phyloP scores from a whole-genome alignment of 768 basidiomycete species.

The Dioszegia crocea region DNA sequence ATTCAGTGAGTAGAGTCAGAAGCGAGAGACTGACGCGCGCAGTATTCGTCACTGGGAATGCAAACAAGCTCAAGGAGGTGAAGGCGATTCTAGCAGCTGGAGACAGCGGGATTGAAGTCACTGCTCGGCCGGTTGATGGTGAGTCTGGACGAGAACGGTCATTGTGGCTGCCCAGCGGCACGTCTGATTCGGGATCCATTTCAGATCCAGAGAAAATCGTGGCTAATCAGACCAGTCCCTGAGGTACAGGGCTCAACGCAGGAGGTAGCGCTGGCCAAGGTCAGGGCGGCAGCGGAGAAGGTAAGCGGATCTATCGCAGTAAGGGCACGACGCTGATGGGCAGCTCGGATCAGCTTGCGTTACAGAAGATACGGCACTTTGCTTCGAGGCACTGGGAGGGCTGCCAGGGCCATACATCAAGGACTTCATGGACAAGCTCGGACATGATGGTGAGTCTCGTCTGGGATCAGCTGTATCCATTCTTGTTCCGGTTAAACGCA shows the following conservation, averaged over 20 bases:
- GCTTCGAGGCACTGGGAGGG: conserved; percentile 80
- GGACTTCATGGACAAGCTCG: conserved; percentile 74
- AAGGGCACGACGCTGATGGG: neutral
- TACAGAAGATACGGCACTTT: conserved; percentile 82
- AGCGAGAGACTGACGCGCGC: neutral
- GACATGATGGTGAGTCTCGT: conserved; percentile 68
- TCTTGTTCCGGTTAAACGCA: too few species aligned
- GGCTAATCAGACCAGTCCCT: conserved; percentile 59
- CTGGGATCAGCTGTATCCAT: too few species aligned
- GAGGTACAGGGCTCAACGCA: conserved; percentile 90
- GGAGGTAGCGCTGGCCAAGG: conserved; percentile 85
- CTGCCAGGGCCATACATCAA: conserved; percentile 98
- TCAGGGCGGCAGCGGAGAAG: conserved; percentile 73
- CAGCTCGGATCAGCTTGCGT: conserved; percentile 47
- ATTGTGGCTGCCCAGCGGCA: too few species aligned
- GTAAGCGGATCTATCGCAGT: conserved; percentile 48
- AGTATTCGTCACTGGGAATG: conserved; percentile 95
- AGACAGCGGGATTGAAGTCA: conserved; percentile 63
- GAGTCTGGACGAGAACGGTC: conserved; percentile 47
- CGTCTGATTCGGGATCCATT: too few species aligned
- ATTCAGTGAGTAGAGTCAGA: neutral
- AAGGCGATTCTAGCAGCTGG: conserved; percentile 66
- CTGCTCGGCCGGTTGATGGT: conserved; percentile 76
- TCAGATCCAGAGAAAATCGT: too few species aligned
- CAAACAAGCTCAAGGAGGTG: conserved; percentile 86